Evolutionary conservation across 495 filamentous ascomycete genomes (phyloP).

Genomic region (Neurospora sp.): DNA sequence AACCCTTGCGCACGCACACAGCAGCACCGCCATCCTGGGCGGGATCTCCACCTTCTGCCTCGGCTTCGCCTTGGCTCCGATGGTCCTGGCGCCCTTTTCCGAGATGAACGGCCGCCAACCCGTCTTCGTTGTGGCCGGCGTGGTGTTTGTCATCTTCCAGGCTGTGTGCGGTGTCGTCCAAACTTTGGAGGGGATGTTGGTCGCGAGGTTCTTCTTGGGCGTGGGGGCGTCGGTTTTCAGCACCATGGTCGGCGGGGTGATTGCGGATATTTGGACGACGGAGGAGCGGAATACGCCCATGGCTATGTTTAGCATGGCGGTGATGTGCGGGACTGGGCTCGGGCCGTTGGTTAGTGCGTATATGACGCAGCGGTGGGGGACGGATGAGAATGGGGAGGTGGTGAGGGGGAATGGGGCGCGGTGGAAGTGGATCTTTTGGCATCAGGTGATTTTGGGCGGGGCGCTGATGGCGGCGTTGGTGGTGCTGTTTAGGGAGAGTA

Average conservation of each 20-base stretch:
- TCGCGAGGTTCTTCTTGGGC: slow-evolving; percentile 69
- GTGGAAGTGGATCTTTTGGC: slow-evolving; percentile 90
- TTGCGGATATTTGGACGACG: slow-evolving; percentile 77
- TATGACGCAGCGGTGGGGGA: slow-evolving; percentile 46
- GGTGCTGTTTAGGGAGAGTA: slow-evolving; percentile 69
- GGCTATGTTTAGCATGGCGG: slow-evolving; percentile 70
- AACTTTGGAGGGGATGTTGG: slow-evolving; percentile 60
- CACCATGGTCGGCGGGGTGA: slow-evolving; percentile 88
- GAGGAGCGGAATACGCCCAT: slow-evolving; percentile 80
- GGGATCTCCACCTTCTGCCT: slow-evolving; percentile 75
- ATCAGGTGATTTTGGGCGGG: slow-evolving; percentile 64
- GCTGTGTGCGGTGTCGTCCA: slow-evolving; percentile 67
- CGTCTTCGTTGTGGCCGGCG: slow-evolving; percentile 65
- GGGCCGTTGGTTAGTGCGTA: slow-evolving; percentile 66
- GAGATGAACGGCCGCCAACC: slow-evolving; percentile 79
- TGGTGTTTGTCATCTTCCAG: slow-evolving; percentile 57
- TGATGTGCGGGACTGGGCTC: slow-evolving; percentile 70
- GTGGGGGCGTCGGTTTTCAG: slow-evolving; percentile 71
- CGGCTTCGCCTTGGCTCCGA: slow-evolving; percentile 79
- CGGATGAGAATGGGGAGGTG: neutral
- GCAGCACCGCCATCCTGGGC: slow-evolving; percentile 54
- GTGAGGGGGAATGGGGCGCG: slow-evolving; percentile 13
- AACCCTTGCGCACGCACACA: slow-evolving; percentile 49
- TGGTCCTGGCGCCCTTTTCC: slow-evolving; percentile 83
- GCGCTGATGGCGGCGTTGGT: slow-evolving; percentile 52